Evolutionary conservation across 805 yeast genomes (phyloP).

Genomic region (Pichia cephalocereana): DNA sequence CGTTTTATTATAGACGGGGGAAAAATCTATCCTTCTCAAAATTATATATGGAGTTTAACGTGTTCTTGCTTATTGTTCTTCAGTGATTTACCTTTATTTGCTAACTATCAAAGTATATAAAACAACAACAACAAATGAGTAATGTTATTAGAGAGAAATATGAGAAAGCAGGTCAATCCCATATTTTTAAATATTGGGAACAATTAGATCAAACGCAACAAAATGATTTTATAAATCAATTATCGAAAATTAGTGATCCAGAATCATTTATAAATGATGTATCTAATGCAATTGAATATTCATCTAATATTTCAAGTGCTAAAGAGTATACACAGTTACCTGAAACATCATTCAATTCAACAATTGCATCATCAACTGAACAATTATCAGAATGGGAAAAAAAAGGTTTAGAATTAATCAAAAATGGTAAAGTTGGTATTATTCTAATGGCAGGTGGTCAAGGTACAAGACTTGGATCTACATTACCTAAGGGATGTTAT

Average conservation of each 20-base stretch:
- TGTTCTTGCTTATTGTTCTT: not conserved
- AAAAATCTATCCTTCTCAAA: too few relatives aligned
- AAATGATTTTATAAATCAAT: constrained; percentile 30
- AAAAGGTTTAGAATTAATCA: constrained; percentile 60
- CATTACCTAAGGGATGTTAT: constrained; percentile 89
- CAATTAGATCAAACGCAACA: constrained; percentile 29
- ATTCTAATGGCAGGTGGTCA: constrained; percentile 97
- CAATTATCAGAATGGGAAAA: constrained; percentile 23
- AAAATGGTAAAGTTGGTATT: constrained; percentile 72
- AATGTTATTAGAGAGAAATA: constrained; percentile 16
- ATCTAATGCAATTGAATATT: constrained; percentile 35
- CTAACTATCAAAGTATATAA: too few relatives aligned
- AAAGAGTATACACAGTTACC: constrained; percentile 44
- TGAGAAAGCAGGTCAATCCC: constrained; percentile 41
- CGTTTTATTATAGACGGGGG: too few relatives aligned
- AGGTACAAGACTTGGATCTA: constrained; percentile 89
- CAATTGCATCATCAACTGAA: constrained; percentile 26
- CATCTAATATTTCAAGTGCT: constrained; percentile 13
- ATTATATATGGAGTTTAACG: not conserved
- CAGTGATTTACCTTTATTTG: too few relatives aligned
- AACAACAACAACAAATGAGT: not conserved
- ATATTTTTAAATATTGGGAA: constrained; percentile 42
- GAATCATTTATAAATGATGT: constrained; percentile 32
- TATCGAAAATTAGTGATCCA: constrained; percentile 35
- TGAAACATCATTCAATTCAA: constrained; percentile 41